Base-by-base conservation (phyloP, 306 rosid genomes). In the Dicorynia guianensis region DNA sequence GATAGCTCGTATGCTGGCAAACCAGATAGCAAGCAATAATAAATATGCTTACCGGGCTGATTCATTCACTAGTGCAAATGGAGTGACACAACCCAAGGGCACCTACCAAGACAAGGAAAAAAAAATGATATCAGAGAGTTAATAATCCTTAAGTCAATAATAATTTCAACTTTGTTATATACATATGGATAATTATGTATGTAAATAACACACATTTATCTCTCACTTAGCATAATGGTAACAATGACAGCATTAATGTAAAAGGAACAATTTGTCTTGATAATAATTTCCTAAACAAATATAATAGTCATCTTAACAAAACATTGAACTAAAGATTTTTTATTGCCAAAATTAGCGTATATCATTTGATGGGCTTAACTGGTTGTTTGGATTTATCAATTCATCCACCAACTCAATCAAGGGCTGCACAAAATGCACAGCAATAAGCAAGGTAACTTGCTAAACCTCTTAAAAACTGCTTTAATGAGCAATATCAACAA, bases 1-100 rank as follows among this genome's bases (percentile, higher is more conserved):
- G 74, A 81, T 55, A 76, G 75, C 63, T 49, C 46, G 50, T 20
- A 71, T 48, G 44, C 43, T 14, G 46, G 15, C 7, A 64, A 56
- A 48, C 18, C 12, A 5, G 55, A 13, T 11, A 14, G 59, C 46
- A 53, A 49, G n/a, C 35, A 50, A 56, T 8, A 38, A 58, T 25
- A 78, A 55, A 48, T 56, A 38, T 69, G 63, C 80, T 75, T 89
- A 90, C 99, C 99, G 25, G 39, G 97, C 96, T 70, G 99, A 89
- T 82, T 90, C 91, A 80, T 96, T 92, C 75, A 90, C 85, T 76
- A 96, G 70, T 5, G 97, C 95, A 84, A 96, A 87, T 7, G 99
- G 99, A 70, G 97, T 96, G 67, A 96, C 97, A 50, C 89, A 87
- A 60, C 99, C 97, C 85, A 89, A 56, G 39, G 99, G 83, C 62